Base-by-base conservation (phyloP, 169 alveolate species). In the Eimeria acervulina region DNA sequence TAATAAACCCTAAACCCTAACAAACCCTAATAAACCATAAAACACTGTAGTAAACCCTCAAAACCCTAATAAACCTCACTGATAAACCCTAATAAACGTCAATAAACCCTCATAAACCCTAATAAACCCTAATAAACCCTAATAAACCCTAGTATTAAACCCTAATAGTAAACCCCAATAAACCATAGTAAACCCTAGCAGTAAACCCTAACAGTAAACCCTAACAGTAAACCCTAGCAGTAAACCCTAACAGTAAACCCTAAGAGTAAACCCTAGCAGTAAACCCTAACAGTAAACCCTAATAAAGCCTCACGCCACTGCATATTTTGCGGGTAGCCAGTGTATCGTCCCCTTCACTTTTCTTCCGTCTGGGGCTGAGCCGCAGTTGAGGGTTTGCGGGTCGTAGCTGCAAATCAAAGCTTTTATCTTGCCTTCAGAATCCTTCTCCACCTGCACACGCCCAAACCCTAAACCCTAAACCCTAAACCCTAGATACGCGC, bases 341-440 rank as follows among this genome's bases (percentile, higher is more conserved):
- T 98, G 99, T 36, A 98, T 97, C 7, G 99, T 97, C 38, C 98
- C 97, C 94, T 98, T 98, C 51, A 98, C 98, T 88, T 97, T 97
- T 38, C 98, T 95, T 8, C 96, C 97, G 28, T 96, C 97, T 2
- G 97, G 95, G 1, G 97, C 97, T 6, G 95, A 90, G 23, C 70
- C 13, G 26, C 98, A 98, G 70, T 98, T 97, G 78, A 96, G 97
- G 26, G 99, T 97, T 23, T 95, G 81, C 21, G 98, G 98, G 52
- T 98, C 99, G 91, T 97, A 96, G 26, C 97, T 97, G 87, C 99
- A 98, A 59, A 94, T 94, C 21, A 98, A n/a, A 68, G 97, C 97
- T 68, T 80, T 55, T 31, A 93, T 78, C 42, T 38, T 59, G 19
- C 96, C 96, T 51, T 68, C 59, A 42, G 96, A 96, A 31, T 96